phyloP scores from a whole-genome alignment of 148 eudicot genomes.

The Cornus suecica region DNA sequence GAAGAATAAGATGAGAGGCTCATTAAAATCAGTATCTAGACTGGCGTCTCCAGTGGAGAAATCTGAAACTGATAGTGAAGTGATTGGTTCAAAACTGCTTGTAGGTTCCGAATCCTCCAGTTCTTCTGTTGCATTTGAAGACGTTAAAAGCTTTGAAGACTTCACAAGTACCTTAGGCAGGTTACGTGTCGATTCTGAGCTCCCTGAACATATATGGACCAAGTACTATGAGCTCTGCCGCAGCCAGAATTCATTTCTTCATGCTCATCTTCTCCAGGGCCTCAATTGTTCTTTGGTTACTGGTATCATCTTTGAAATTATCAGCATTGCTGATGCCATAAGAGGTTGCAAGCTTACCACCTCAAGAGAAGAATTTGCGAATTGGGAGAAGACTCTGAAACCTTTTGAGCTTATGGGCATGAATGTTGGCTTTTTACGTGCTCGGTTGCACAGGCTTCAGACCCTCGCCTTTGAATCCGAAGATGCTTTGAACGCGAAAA shows the following conservation, averaged over 20 bases:
- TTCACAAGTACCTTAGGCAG: conserved; percentile 34
- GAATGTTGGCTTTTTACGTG: conserved; percentile 45
- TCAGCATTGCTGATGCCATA: too few relatives aligned
- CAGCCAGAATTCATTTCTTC: too few relatives aligned
- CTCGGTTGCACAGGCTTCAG: conserved; percentile 28
- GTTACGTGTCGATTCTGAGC: too few relatives aligned
- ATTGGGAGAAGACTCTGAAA: too few relatives aligned
- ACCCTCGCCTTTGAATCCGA: conserved; percentile 38
- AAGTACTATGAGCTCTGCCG: too few relatives aligned
- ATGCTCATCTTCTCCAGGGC: too few relatives aligned
- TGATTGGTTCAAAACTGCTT: conserved; percentile 34
- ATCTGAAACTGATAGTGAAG: conserved; percentile 30
- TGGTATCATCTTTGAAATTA: too few relatives aligned
- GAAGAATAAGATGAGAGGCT: conserved; percentile 19
- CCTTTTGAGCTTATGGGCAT: conserved; percentile 48
- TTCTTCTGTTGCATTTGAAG: conserved; percentile 17
- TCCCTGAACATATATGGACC: too few relatives aligned
- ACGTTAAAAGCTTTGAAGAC: conserved; percentile 36
- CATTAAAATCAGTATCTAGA: conserved; percentile 10
- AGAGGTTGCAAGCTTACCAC: too few relatives aligned
- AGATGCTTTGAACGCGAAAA: conserved; percentile 25
- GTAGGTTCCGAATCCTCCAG: conserved; percentile 21
- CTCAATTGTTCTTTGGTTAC: too few relatives aligned
- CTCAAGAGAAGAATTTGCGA: too few relatives aligned
- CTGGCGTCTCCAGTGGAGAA: conserved; percentile 18